Evolutionary conservation across 208 protist genomes (phyloP), one percentile per base, ranked within the genome.

Genomic region (Acanthamoeba castellanii): DNA sequence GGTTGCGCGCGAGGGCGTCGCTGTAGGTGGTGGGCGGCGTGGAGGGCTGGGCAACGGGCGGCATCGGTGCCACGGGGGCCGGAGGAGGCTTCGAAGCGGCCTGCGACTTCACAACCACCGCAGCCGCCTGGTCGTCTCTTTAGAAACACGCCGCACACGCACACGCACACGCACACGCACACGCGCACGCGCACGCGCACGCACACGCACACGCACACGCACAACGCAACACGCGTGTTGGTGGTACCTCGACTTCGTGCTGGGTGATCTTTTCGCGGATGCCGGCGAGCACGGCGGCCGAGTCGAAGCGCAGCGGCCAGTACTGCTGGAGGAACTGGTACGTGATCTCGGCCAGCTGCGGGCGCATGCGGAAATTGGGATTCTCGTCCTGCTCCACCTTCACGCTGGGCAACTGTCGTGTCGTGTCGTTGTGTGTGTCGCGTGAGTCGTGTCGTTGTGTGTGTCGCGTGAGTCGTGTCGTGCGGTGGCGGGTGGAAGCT

Each of bases 251-350:
- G 42, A 30, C 18, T 84, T 50, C 74, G 14, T 50, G 34, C 30
- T 9, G 45, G 22, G 13, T 13, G 42, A 84, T 22, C 42, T 84
- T 84, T 18, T 84, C 74, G 9, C 45, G 74, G 74, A 84, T 84
- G 30, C 74, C 74, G 37, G 74, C 74, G 34, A 84, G 74, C 9
- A 84, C 45, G 18, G 74, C 42, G 32, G 74, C 74, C 74, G 74
- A 84, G n/a, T 90, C 82, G 55, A 90, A 70, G 30, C 82, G 82
- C 20, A 90, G 82, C n/a, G 82, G 82, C 82, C 82, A 90, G 32
- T 68, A 90, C 30, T 90, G 47, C 57, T 68, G 47, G 32, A 90
- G 82, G 82, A 90, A 90, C 47, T 70, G 55, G 34, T 68, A 68
- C 22, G 57, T 66, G 45, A 90, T 90, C 47, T 90, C 82, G 20